Conservation (phyloP, 2,329 filamentous ascomycete genomes). For the Cryphonectria nitschkei region DNA sequence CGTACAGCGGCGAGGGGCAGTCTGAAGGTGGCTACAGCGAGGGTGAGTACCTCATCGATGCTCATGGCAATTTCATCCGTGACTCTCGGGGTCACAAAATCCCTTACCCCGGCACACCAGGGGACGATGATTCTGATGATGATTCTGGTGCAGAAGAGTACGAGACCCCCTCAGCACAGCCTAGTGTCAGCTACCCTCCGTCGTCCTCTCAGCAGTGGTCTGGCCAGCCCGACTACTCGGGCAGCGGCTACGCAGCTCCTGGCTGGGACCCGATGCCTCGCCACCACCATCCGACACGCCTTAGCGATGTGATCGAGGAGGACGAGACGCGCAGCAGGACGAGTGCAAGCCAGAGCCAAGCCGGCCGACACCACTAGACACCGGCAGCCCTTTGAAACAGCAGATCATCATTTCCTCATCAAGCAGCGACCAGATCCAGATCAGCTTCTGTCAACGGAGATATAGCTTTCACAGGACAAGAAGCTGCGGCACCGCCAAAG, state of each 20-base stretch:
- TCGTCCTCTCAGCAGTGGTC: conserved; percentile 48
- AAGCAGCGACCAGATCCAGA: neutral
- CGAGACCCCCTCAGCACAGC: conserved; percentile 54
- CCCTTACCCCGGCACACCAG: conserved; percentile 51
- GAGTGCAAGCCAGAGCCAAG: conserved; percentile 69
- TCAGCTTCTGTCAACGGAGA: neutral
- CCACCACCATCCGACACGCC: conserved; percentile 84
- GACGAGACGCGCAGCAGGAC: conserved; percentile 81
- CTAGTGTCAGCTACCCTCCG: conserved; percentile 41
- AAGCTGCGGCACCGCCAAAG: neutral
- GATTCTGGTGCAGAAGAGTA: conserved; percentile 59
- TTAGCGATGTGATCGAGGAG: conserved; percentile 87
- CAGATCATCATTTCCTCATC: neutral
- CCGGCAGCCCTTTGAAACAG: neutral
- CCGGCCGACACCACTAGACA: conserved; percentile 49
- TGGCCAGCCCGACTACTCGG: conserved; percentile 63
- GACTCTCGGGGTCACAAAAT: conserved; percentile 66
- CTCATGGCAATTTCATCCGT: conserved; percentile 61
- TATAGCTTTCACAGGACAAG: neutral
- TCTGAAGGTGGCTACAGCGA: conserved; percentile 69
- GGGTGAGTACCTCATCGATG: conserved; percentile 72
- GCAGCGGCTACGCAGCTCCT: conserved; percentile 66
- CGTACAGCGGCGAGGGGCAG: conserved; percentile 48
- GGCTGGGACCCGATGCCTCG: conserved; percentile 78
- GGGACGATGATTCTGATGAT: conserved; percentile 51